Base-by-base conservation (phyloP, 192 early-diverging fungal genomes). In the Mortierella claussenii region DNA sequence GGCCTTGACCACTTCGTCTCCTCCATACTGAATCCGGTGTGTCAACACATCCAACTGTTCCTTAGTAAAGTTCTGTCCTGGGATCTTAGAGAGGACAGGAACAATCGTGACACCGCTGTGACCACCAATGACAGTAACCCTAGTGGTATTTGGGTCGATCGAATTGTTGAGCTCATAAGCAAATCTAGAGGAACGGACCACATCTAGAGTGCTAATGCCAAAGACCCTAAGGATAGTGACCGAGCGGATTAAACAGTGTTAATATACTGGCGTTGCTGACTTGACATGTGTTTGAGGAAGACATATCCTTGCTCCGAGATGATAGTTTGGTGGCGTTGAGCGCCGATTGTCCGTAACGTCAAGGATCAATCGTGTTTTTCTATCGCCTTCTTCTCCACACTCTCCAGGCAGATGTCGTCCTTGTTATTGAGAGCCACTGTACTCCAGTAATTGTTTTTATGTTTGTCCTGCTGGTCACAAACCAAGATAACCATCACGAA, bases 1-100 rank as follows among this genome's bases (percentile, higher is more conserved):
- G 79, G 98, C 98, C 90, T 99, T 94, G 80, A 99, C 98, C 58
- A 99, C 98, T 80, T 99, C 98, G 76, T 99, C 98, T 68, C 98
- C 98, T 79, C 96, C 98, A 75, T 92, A 99, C 86, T 99, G 98
- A 67, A 99, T 96, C 55, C 98, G 94, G 86, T 99, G 68, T 63
- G 96, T 98, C 60, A 99, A 85, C 20, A 86, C 86, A 56, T 95
- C 94, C 65, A 93, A 84, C 86, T 98, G 90, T 65, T 95, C 95
- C 71, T 94, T 81, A 75, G 80, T 52, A 34, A 66, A 55, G 30
- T 18, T 49, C 10, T 62, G 47, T 57, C 85, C 80, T 34, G 83
- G 80, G 30, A 86, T 80, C 88, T 96, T 90, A 69, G 91, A 93
- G 78, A 99, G 92, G 36, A 99, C 82, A 28, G 98, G 98, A 47